Evolutionary conservation across 1,139 yeast species (phyloP), one percentile per base, ranked within the genome.

Genomic region (Geotrichum aggregatum): DNA sequence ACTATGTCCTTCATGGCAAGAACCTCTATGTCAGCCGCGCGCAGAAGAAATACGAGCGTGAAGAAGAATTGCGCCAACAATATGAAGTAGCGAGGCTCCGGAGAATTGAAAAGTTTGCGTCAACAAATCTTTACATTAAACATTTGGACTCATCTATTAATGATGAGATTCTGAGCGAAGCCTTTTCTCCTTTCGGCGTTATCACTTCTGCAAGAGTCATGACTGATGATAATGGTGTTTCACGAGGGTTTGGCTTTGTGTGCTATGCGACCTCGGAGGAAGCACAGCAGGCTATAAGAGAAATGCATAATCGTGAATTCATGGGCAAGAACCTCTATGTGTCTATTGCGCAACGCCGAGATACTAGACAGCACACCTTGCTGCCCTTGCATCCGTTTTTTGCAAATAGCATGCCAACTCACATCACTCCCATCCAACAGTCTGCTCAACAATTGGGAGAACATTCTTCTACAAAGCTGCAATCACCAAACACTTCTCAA

Each of bases 241-340:
- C 96, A 52, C 84, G 85, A 76, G 96, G 96, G 61, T 89, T 87
- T 70, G 98, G 97, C 67, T 89, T 89, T 72, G 97, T 89, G 64
- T 87, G 96, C 71, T 89, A 82, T 82, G 82, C 95, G 50, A 75
- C 87, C 61, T 91, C 95, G 63, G 92, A 86, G 69, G 96, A 88
- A 75, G 96, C 98, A 60, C 84, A 92, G 61, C 82, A 82, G 72
- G 97, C 97, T 58, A 85, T 87, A 68, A 78, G 85, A 62, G 96
- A 85, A 73, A 87, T 88, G 94, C 85, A 88, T 78, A 95, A 87
- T 73, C 81, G 84, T 69, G 82, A 84, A 80, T 79, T 87, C 64
- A 80, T 82, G 66, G 94, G 95, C 67, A 85, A 87, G 74, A 91
- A 89, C 67, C 79, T 89, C 67, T 87, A 86, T 68, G 97, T 89